phyloP scores from a whole-genome alignment of 1,284 basidiomycete genomes.

The Apiotrichum sp. region DNA sequence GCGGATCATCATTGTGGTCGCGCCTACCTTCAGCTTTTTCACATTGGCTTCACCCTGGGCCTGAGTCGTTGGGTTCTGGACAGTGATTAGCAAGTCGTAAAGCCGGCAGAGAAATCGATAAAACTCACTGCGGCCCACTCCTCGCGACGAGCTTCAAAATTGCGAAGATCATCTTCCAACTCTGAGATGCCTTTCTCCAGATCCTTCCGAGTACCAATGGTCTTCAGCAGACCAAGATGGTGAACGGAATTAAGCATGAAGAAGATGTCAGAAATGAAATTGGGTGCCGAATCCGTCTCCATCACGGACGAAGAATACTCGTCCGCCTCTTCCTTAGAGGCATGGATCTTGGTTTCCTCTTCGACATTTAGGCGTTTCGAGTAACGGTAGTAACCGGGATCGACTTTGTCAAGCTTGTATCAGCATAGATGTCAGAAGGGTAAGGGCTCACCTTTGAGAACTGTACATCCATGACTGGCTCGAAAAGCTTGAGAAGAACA shows the following conservation, averaged over 20 bases:
- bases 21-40: constrained; percentile 62
- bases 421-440: no score
- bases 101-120: not conserved
- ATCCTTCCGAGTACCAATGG: constrained; percentile 66
- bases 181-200: constrained; percentile 69
- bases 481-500: constrained; percentile 78
- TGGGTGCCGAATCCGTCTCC: constrained; percentile 46
- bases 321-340: constrained; percentile 70
- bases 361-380: constrained; percentile 65
- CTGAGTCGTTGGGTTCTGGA: constrained; percentile 47
- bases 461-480: constrained; percentile 90
- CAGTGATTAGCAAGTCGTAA: not conserved
- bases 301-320: constrained; percentile 60
- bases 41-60: constrained; percentile 56
- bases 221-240: constrained; percentile 77
- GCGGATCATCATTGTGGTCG: not conserved
- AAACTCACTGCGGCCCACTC: constrained; percentile 57
- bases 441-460: constrained; percentile 68
- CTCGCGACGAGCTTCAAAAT: constrained; percentile 66
- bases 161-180: constrained; percentile 68
- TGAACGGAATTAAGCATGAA: constrained; percentile 77
- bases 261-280: constrained; percentile 95
- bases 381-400: constrained; percentile 70
- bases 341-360: constrained; percentile 88
- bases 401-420: constrained; percentile 79